Evolutionary conservation across 78 protist genomes (phyloP).

Genomic region (Dictyostelium firmibasis): DNA sequence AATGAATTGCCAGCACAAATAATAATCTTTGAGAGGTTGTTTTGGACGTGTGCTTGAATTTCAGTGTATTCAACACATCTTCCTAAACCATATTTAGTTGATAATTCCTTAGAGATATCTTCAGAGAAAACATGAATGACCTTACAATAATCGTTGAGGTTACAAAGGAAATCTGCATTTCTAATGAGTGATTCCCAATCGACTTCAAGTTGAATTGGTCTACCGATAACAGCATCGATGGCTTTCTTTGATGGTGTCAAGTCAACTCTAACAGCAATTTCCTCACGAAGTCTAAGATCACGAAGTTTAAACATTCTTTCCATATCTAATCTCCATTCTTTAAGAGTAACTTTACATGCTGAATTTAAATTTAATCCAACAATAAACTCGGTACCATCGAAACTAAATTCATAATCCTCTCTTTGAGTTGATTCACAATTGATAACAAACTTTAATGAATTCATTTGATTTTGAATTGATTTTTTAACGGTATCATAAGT

Average conservation of each 20-base stretch:
- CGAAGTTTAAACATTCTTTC: slow-evolving; percentile 52
- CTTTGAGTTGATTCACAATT: background rate
- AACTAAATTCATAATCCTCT: slow-evolving; percentile 13
- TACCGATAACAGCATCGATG: slow-evolving; percentile 8
- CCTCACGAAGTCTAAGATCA: slow-evolving; percentile 54
- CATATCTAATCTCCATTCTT: slow-evolving; percentile 31
- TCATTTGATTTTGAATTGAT: slow-evolving; percentile 54
- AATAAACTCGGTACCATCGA: background rate
- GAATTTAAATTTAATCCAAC: slow-evolving; percentile 11
- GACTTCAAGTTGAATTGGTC: slow-evolving; percentile 9
- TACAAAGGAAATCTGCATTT: slow-evolving; percentile 2
- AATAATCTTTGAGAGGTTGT: background rate
- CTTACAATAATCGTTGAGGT: slow-evolving; percentile 5
- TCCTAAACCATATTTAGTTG: slow-evolving; percentile 20
- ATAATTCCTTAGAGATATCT: background rate
- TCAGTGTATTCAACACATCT: slow-evolving; percentile 38
- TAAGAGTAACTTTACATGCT: background rate
- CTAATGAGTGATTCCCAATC: slow-evolving; percentile 52
- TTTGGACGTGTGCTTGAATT: slow-evolving; percentile 11
- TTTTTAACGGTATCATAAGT: slow-evolving; percentile 40
- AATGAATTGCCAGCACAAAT: slow-evolving; percentile 2
- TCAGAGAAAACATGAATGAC: slow-evolving; percentile 38
- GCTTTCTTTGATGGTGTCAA: background rate
- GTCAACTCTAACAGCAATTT: slow-evolving; percentile 62
- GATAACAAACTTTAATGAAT: background rate